Evolutionary conservation across 208 protist genomes (phyloP).

Genomic region (Herpetomonas samuelpessoai): DNA sequence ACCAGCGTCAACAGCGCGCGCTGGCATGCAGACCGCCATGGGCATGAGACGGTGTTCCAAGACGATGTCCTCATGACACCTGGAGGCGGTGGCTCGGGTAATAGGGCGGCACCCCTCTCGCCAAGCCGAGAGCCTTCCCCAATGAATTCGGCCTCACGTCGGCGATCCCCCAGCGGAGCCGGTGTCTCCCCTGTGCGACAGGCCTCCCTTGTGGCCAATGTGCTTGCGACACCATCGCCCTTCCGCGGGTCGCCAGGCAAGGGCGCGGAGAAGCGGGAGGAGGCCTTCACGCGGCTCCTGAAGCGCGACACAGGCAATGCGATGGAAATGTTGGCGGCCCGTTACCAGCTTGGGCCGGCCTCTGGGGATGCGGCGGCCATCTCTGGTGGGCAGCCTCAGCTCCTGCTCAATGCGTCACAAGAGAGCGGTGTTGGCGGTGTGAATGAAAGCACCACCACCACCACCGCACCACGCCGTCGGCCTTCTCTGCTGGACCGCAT

Average conservation of each 20-base stretch:
- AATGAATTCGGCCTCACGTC: background rate
- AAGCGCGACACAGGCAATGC: conserved; percentile 42
- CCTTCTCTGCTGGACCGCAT: background rate
- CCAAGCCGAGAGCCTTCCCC: background rate
- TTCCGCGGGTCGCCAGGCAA: conserved; percentile 22
- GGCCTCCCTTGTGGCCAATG: background rate
- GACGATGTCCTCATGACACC: background rate
- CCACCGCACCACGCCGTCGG: too few relatives aligned
- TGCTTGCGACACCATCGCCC: conserved; percentile 22
- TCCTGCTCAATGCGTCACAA: conserved; percentile 11
- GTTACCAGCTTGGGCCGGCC: conserved; percentile 29
- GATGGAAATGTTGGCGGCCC: conserved; percentile 42
- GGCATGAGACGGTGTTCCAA: background rate
- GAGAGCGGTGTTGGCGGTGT: conserved; percentile 1
- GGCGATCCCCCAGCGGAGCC: background rate
- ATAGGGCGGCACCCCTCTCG: background rate
- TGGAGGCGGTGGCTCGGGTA: too few relatives aligned
- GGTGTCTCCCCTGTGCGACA: background rate
- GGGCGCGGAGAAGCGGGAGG: conserved; percentile 13
- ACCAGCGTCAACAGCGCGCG: conserved; percentile 1
- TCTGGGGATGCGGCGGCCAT: background rate
- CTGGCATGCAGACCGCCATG: background rate
- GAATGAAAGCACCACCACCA: background rate
- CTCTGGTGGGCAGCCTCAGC: background rate
- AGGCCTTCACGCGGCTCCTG: conserved; percentile 41